Base-by-base conservation (phyloP, 805 yeast species). In the Lachancea quebecensis region DNA sequence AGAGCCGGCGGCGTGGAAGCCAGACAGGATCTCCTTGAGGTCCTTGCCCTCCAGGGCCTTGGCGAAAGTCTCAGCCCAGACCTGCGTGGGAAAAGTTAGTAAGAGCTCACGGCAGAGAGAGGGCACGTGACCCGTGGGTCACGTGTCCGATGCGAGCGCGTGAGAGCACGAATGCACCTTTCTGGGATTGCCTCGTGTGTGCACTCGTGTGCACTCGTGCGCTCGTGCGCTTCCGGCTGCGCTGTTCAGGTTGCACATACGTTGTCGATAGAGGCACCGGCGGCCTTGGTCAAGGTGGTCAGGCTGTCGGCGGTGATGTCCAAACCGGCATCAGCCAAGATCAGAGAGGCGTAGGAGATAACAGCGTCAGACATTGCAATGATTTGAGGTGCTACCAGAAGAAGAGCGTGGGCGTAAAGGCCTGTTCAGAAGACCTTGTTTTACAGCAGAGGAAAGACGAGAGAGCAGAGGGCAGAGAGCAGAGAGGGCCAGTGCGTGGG, bases 331-430 rank as follows among this genome's bases (percentile, higher is more conserved):
- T 91, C 99, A 61, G 98, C 96, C 73, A 91, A 79, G 78, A 91
- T 90, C 74, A 91, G 83, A 70, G 99, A 95, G 72, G 99, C 98
- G 82, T 87, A 89, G 61, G 96, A 88, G 70, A 88, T 87, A 67
- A 90, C 79, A 70, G 95, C 83, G 81, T 89, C 95, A 74, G 95
- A 85, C 95, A 87, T 87, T 71, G 61, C 70, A 14, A 8, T 30
- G 33, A 30, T 30, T 30, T 9, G 14, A 30, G 33, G 14, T 30
- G 9, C 14, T 30, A 14, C 14, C 14, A 30, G 14, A 8, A 30
- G 33, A 14, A 30, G 33, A 4, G 33, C 12, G 25, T 7, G 4
- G 25, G 25, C 25, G 6, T 21, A 21, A 21, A 4, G 4, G 25
- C 25, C 25, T 21, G 25, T 21, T 4, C 25, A 21, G 7, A 21